These are phyloP conservation scores for Lepiota subincarnata DNA, from an alignment of 768 basidiomycete genomes.

Conservation along the genomic window DNA sequence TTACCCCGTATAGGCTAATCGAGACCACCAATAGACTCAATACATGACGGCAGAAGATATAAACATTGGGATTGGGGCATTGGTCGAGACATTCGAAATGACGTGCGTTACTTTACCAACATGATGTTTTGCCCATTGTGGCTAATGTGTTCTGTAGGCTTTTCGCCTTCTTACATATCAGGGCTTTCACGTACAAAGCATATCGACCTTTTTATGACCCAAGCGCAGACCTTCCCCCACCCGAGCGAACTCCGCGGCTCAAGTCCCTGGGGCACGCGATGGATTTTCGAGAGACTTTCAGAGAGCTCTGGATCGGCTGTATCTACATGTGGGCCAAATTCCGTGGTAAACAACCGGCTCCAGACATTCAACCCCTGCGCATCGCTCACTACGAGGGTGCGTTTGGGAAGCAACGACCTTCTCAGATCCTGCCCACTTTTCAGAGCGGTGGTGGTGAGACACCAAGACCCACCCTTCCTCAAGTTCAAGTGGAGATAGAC, in stretches of 20 bases:
- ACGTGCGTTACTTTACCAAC: conserved; percentile 37
- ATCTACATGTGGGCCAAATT: conserved; percentile 54
- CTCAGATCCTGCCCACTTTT: not conserved
- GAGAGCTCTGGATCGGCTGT: conserved; percentile 54
- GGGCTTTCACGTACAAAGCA: conserved; percentile 66
- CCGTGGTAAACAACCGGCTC: conserved; percentile 52
- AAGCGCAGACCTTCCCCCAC: conserved; percentile 25
- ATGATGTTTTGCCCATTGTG: conserved; percentile 8
- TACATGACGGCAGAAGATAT: conserved; percentile 75
- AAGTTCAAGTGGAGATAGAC: conserved; percentile 38
- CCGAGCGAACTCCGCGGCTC: conserved; percentile 46
- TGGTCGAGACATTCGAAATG: conserved; percentile 75
- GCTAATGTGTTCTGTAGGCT: conserved; percentile 31
- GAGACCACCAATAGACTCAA: conserved; percentile 37
- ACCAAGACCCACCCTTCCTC: conserved; percentile 18
- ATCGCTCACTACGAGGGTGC: conserved; percentile 39
- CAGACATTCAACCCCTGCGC: conserved; percentile 38
- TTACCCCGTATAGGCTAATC: not conserved
- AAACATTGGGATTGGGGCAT: conserved; percentile 64
- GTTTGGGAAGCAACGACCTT: conserved; percentile 35
- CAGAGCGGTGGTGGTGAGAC: conserved; percentile 5
- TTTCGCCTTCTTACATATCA: conserved; percentile 68
- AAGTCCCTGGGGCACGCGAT: conserved; percentile 60
- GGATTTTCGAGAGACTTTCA: conserved; percentile 65
- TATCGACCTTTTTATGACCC: conserved; percentile 38